Conservation (phyloP, 2,329 filamentous ascomycete genomes). For the Cordyceps militaris region DNA sequence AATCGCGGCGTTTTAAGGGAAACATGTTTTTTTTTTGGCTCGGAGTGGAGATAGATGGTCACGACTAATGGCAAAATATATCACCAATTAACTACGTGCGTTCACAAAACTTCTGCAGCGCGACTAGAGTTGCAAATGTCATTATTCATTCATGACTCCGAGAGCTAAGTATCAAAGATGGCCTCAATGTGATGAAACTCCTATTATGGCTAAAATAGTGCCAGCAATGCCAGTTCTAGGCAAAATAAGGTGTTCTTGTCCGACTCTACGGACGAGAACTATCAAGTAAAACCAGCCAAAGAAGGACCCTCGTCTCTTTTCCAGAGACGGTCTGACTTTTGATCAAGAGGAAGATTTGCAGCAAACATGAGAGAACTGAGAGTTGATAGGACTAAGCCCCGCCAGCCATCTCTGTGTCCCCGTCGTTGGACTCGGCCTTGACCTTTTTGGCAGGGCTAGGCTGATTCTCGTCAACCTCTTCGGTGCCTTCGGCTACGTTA, state of each 20-base stretch:
- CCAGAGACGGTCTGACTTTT: not conserved
- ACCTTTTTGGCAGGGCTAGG: constrained; percentile 22
- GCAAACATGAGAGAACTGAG: not conserved
- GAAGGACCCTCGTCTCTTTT: not conserved
- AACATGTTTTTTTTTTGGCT: not conserved
- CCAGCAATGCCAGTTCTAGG: not conserved
- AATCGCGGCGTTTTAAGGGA: constrained; percentile 1
- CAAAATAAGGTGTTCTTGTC: not conserved
- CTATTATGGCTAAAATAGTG: not conserved
- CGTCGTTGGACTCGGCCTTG: constrained; percentile 23
- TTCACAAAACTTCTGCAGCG: not conserved
- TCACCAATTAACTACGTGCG: not conserved
- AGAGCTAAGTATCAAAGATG: not conserved
- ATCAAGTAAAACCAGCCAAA: not conserved
- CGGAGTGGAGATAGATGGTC: not conserved
- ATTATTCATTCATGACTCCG: not conserved
- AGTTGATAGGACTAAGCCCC: not conserved
- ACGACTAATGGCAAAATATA: not conserved
- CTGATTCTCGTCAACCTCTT: not conserved
- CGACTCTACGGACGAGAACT: not conserved
- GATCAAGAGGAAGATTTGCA: not conserved
- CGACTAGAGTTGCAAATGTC: not conserved
- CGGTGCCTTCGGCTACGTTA: not conserved
- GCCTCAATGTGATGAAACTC: not conserved
- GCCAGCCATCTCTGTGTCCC: not conserved